These are phyloP conservation scores for Blyttiomyces sp. DNA, from an alignment of 371 early-diverging fungal species.

Conservation along the genomic window DNA sequence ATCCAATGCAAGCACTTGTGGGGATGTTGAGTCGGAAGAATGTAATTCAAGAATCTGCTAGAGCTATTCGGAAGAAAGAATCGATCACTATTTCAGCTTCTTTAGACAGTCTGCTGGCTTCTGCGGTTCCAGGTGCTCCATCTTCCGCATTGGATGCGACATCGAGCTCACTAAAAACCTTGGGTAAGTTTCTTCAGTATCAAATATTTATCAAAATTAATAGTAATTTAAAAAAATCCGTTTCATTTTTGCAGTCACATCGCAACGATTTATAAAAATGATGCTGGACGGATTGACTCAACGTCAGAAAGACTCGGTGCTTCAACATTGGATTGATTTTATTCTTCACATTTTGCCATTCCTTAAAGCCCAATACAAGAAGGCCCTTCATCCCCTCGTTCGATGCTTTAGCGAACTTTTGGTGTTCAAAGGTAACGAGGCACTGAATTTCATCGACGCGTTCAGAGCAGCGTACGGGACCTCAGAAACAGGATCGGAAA, in stretches of 20 bases:
- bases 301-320: constrained; percentile 57
- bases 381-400: constrained; percentile 59
- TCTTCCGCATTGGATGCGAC: too few relatives aligned
- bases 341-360: constrained; percentile 61
- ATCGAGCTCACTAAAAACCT: too few relatives aligned
- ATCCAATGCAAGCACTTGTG: not conserved
- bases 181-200: too few relatives aligned
- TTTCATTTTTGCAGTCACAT: constrained; percentile 35
- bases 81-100: not conserved
- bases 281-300: constrained; percentile 59
- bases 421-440: too few relatives aligned
- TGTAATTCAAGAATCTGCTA: not conserved
- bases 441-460: constrained; percentile 14
- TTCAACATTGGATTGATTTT: constrained; percentile 79
- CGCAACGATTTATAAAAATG: constrained; percentile 59
- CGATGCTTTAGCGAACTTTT: too few relatives aligned
- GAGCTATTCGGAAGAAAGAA: not conserved
- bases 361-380: constrained; percentile 58
- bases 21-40: not conserved
- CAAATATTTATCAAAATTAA: too few relatives aligned
- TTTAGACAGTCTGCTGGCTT: not conserved
- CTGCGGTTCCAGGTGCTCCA: too few relatives aligned
- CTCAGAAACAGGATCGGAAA: constrained; percentile 14
- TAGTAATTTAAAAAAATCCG: too few relatives aligned
- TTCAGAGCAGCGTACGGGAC: constrained; percentile 13